Evolutionary conservation across 768 basidiomycete genomes (phyloP).

Genomic region (Aureoboletus auriporus): DNA sequence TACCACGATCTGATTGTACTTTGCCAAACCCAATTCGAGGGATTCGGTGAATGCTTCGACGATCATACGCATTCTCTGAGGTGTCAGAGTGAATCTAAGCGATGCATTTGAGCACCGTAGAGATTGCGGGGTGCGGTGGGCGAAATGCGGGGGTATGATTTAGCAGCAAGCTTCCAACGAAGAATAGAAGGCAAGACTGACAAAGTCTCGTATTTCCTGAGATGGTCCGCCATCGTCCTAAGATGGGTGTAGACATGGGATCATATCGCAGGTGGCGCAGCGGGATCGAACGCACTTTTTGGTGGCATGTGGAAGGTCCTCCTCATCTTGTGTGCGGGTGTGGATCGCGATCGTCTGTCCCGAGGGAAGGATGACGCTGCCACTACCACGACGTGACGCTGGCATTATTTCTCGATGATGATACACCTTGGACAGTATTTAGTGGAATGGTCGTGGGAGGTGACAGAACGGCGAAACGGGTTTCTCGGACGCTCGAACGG

Average conservation of each 20-base stretch:
- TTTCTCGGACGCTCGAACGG: slow-evolving; percentile 3
- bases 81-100: slow-evolving; percentile 76
- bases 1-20: slow-evolving; percentile 84
- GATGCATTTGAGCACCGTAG: neutral
- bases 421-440: neutral
- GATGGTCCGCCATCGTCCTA: slow-evolving; percentile 92
- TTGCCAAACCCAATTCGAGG: slow-evolving; percentile 80
- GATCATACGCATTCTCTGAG: slow-evolving; percentile 94
- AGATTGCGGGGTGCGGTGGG: neutral
- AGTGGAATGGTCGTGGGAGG: slow-evolving; percentile 16
- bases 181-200: slow-evolving; percentile 39
- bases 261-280: neutral
- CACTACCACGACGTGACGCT: slow-evolving; percentile 73
- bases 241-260: slow-evolving; percentile 5
- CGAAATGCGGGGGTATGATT: neutral
- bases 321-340: slow-evolving; percentile 83
- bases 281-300: slow-evolving; percentile 60
- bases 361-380: slow-evolving; percentile 63
- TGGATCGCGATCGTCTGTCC: slow-evolving; percentile 84
- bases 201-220: slow-evolving; percentile 86
- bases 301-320: slow-evolving; percentile 88
- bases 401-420: slow-evolving; percentile 43
- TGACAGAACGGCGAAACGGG: slow-evolving; percentile 4
- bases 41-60: slow-evolving; percentile 94
- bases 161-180: neutral